These are phyloP conservation scores for Ophiostoma perfectum DNA, from an alignment of 2,329 filamentous ascomycete species.

Conservation along the genomic window DNA sequence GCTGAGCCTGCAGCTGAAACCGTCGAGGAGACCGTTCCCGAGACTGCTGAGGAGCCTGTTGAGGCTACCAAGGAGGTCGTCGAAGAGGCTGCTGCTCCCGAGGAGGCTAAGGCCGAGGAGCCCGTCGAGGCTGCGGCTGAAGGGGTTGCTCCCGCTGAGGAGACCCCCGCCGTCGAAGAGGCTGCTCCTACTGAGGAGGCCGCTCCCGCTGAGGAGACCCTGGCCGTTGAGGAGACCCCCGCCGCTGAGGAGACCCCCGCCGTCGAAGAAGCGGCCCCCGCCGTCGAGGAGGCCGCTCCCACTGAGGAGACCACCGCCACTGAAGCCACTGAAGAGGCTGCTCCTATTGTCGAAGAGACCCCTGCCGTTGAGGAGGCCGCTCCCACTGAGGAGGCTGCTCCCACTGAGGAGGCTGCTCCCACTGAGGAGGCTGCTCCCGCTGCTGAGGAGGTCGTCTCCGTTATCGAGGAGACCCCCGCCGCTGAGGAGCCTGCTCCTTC, in stretches of 20 bases:
- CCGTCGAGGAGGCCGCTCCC: background rate
- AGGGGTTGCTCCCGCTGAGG: background rate
- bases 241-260: background rate
- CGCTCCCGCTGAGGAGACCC: background rate
- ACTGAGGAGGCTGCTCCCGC: background rate
- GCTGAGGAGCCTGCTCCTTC: too few species aligned
- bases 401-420: background rate
- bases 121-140: background rate
- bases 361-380: background rate
- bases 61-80: background rate
- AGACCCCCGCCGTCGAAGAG: background rate
- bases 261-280: background rate
- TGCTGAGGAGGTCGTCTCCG: constrained; percentile 6
- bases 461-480: too few species aligned
- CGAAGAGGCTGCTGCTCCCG: background rate
- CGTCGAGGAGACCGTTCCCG: too few species aligned
- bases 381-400: background rate
- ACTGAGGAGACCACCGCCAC: too few species aligned
- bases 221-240: background rate
- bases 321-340: too few species aligned
- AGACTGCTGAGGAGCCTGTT: background rate
- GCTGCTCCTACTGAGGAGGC: background rate
- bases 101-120: background rate
- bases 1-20: background rate
- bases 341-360: background rate